Evolutionary conservation across 495 filamentous ascomycete genomes (phyloP), one percentile per base, ranked within the genome.

Genomic region (Penicillium silybi): DNA sequence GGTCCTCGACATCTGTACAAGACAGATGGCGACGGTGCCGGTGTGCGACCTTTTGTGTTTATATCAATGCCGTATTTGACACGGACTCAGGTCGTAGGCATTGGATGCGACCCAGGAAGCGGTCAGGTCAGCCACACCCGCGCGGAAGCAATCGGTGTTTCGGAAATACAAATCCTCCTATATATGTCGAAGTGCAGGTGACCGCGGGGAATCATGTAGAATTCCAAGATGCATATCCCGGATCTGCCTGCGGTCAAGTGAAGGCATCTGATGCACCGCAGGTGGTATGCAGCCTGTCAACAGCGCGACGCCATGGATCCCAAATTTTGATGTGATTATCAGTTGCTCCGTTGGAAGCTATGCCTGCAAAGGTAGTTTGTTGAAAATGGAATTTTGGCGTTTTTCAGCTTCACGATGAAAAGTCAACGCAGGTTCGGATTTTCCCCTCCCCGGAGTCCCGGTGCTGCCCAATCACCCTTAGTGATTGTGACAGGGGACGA

Each of bases 1-100:
- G 44, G 61, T 49, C 49, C 58, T 52, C 59, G 62, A 62, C 62
- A 65, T 65, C 53, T 57, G 57, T 57, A 37, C 42, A 41, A 10
- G 26, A 44, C 38, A 19, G 35, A 29, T 34, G 16, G 56, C 37
- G 47, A 52, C 40, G 43, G 50, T 29, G 53, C 56, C 48, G 47
- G 38, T 43, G 40, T 43, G 26, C 46, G 50, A 46, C 45, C 56
- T 51, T 55, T 32, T 32, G 29, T 3, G 29, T 13, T 32, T 32
- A 32, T 32, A 45, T 34, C 29, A 37, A 39, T 49, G 41, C 54
- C 53, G 53, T 56, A 46, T 56, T 44, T 26, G 48, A 48, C 54
- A 42, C 45, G 39, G 41, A 25, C 39, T 54, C 41, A 51, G 40
- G 47, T 38, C n/a, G 20, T 18, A 54, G 49, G 49, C 58, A 62